Base-by-base conservation (phyloP, 2,329 filamentous ascomycete species). In the Pseudocercospora pini-densiflorae region DNA sequence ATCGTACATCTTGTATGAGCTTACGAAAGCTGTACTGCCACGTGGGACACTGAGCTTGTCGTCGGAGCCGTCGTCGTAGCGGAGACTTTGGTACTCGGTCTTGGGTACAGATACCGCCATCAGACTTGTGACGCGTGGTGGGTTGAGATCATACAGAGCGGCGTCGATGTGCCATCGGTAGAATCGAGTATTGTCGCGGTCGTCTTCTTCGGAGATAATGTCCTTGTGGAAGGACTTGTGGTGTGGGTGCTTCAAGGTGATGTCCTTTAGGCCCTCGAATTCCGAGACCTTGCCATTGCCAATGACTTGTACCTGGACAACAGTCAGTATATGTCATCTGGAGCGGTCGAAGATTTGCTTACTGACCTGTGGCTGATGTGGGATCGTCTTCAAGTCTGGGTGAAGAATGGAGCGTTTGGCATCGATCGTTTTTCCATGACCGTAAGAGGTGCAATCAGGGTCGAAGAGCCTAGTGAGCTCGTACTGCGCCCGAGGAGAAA, bases 111-210 rank as follows among this genome's bases (percentile, higher is more conserved):
- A 83, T n/a, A 93, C 90, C 0, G 91, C 91, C 64, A 93, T 83
- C 24, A 94, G 83, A 1, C 88, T 89, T 0, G 91, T 94, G 3
- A 89, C 91, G 27, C 89, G 84, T 1, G 91, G 90, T 2, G 91
- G 90, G n/a, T 91, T 87, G 6, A 93, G 84, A 19, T 87, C 89
- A 75, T 93, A 93, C 5, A 93, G 81, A 1, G 91, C 91, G 3
- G 91, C 91, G 73, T 93, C 91, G 62, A 93, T 93, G 77, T 93
- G 91, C 91, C 91, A 93, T 66, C 91, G 83, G 79, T 92, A 93
- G 80, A 92, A 88, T 6, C 86, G 80, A 0, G 86, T 88, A 71
- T 81, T 82, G 12, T 85, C 82, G 5, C 86, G 77, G 68, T 89
- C 87, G n/a, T 88, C 83, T n/a, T 82, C 81, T 1, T 89, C 80